Conservation (phyloP, 208 protist species). For the Leishmania mexicana region DNA sequence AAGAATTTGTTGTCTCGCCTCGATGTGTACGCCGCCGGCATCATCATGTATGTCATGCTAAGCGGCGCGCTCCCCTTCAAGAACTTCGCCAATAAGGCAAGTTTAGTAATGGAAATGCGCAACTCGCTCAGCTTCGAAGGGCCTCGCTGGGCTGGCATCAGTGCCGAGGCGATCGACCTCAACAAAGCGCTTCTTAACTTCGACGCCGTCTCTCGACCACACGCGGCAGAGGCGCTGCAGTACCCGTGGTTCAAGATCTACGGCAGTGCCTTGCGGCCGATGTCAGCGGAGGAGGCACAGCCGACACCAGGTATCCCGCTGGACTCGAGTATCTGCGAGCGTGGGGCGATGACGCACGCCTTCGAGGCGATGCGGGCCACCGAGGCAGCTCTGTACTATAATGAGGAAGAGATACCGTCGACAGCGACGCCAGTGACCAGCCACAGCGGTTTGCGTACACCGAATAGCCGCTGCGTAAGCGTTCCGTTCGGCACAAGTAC, state of each 20-base stretch:
- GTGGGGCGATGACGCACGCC: slow-evolving; percentile 53
- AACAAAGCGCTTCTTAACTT: slow-evolving; percentile 49
- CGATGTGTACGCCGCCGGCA: slow-evolving; percentile 78
- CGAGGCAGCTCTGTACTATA: slow-evolving; percentile 25
- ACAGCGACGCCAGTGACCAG: not conserved
- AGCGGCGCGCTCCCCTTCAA: slow-evolving; percentile 77
- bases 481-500: slow-evolving; percentile 25
- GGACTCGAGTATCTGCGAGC: slow-evolving; percentile 46
- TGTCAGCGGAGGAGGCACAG: not conserved
- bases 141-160: slow-evolving; percentile 60
- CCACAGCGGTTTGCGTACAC: slow-evolving; percentile 18
- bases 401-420: not conserved
- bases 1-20: slow-evolving; percentile 60
- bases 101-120: slow-evolving; percentile 74
- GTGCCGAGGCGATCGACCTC: slow-evolving; percentile 54
- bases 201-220: slow-evolving; percentile 54
- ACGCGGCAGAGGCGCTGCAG: slow-evolving; percentile 59
- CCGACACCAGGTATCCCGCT: slow-evolving; percentile 30
- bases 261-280: not conserved
- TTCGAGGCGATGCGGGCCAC: slow-evolving; percentile 70
- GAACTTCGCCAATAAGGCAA: slow-evolving; percentile 61
- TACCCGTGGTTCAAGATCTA: slow-evolving; percentile 60
- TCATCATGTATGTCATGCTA: slow-evolving; percentile 88
- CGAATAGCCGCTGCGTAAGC: slow-evolving; percentile 34
- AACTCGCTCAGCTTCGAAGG: slow-evolving; percentile 58